A percentile compares a stretch with the other conserved stretches of the same genome.
Conservation (phyloP, 176 grass and related monocot genomes). For the Melocanna baccifera region DNA sequence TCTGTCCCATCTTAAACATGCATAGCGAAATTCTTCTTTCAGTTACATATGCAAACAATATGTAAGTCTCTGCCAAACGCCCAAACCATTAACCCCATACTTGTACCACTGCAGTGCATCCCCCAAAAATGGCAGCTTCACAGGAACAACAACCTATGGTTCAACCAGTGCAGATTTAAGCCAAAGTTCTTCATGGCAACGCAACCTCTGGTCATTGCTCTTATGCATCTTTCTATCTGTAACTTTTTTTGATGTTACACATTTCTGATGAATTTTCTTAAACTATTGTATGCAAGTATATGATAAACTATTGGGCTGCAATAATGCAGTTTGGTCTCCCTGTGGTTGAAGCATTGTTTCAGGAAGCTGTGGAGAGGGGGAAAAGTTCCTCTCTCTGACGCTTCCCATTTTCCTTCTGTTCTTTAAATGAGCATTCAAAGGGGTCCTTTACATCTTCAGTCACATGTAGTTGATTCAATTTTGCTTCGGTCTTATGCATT, state of each 20-base stretch:
- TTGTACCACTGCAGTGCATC: conserved; percentile 35
- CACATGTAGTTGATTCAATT: neutral
- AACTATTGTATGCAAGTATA: neutral
- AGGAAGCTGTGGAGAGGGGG: neutral
- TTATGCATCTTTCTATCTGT: conserved; percentile 23
- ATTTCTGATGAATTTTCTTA: conserved; percentile 7
- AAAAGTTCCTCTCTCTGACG: neutral
- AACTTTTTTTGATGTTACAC: neutral
- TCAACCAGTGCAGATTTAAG: conserved; percentile 20
- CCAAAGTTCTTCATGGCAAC: conserved; percentile 20
- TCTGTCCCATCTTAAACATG: neutral
- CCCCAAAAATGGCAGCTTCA: conserved; percentile 53
- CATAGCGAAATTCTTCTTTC: neutral
- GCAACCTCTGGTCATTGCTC: neutral
- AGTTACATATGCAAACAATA: neutral
- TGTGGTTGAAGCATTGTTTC: neutral
- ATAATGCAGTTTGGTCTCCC: neutral
- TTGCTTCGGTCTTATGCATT: neutral
- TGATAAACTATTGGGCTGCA: conserved; percentile 12
- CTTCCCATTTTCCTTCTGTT: neutral
- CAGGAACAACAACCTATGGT: conserved; percentile 45
- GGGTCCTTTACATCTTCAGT: neutral
- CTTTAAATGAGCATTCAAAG: neutral
- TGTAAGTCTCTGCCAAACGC: neutral
- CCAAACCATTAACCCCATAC: neutral